A percentile compares a stretch with the other conserved stretches of the same genome.
phyloP scores from a whole-genome alignment of 768 basidiomycete genomes.

The Serpula lacrymans region DNA sequence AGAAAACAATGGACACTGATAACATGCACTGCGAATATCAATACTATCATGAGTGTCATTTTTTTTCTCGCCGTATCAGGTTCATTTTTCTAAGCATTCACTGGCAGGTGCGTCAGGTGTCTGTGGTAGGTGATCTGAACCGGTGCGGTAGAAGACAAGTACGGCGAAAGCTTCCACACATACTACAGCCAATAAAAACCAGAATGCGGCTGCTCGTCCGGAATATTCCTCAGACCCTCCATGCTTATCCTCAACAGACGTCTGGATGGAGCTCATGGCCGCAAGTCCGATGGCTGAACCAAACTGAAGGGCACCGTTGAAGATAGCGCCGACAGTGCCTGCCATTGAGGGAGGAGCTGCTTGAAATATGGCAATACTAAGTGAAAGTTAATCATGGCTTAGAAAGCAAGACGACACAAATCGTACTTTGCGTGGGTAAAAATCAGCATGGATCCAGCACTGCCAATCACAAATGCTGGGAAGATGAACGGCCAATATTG shows the following conservation, averaged over 20 bases:
- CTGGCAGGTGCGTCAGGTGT: too few species aligned
- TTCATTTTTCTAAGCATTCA: too few species aligned
- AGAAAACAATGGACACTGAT: too few species aligned
- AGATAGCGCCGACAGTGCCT: constrained; percentile 46
- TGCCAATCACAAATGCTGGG: constrained; percentile 40
- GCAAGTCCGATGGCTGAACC: constrained; percentile 44
- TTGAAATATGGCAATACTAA: constrained; percentile 42
- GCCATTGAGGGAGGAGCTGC: constrained; percentile 38
- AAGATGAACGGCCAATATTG: constrained; percentile 42
- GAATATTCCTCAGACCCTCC: constrained; percentile 28
- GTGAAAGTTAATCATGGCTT: not conserved
- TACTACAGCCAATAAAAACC: constrained; percentile 33
- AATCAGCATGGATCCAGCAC: constrained; percentile 34
- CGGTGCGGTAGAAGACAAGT: too few species aligned
- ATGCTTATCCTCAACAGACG: constrained; percentile 25
- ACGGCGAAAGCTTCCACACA: constrained; percentile 12
- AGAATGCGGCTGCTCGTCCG: constrained; percentile 37
- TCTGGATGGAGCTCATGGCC: constrained; percentile 40
- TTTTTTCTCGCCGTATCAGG: too few species aligned
- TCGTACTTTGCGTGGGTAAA: constrained; percentile 42
- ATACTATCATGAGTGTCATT: too few species aligned
- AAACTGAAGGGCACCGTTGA: constrained; percentile 45
- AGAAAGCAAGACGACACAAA: constrained; percentile 1
- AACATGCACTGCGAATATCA: too few species aligned
- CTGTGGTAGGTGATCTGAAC: too few species aligned